Base-by-base conservation (phyloP, 805 yeast genomes). In the Pichia pseudocactophila region DNA sequence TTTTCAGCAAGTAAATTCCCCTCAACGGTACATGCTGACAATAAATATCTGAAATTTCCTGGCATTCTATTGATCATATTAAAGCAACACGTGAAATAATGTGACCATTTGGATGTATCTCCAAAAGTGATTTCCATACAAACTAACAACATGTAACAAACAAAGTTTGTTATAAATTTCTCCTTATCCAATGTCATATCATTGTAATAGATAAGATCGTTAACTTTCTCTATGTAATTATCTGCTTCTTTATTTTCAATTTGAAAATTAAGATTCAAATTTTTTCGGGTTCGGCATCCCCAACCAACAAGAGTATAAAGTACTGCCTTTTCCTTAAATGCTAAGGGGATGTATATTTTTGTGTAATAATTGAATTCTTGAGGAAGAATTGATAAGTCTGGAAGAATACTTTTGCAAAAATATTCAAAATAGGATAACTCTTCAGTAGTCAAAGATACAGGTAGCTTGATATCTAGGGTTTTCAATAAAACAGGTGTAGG, bases 301-400 rank as follows among this genome's bases (percentile, higher is more conserved):
- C 82, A 78, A 0, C 79, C 74, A 25, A 77, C 59, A 7, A 78
- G 54, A 0, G 73, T 64, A 44, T 68, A 68, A 19, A 78, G 51
- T 3, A 76, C 71, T 3, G 75, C 66, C 31, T 62, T 62, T 38
- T 73, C 69, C 28, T 61, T 60, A 36, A 66, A 60, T 0, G 82
- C 79, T 68, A 78, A 65, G 5, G 78, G 76, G 3, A 78, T 56
- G 50, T 74, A 76, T 9, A 74, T 68, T 32, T 69, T 72, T 13
- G 70, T 56, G 49, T 73, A 78, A 50, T 71, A 69, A 53, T 77
- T 78, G 16, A 65, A 62, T 32, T 66, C 69, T 31, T 55, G 54
- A 17, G 69, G 65, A 1, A 80, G 68, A 13, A 75, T 74, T 6
- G 76, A 71, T 17, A 76, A 63, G 18, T 70, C 62, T 3, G 66